These are phyloP conservation scores for Malassezia slooffiae DNA, from an alignment of 1,284 basidiomycete genomes.

Conservation along the genomic window DNA sequence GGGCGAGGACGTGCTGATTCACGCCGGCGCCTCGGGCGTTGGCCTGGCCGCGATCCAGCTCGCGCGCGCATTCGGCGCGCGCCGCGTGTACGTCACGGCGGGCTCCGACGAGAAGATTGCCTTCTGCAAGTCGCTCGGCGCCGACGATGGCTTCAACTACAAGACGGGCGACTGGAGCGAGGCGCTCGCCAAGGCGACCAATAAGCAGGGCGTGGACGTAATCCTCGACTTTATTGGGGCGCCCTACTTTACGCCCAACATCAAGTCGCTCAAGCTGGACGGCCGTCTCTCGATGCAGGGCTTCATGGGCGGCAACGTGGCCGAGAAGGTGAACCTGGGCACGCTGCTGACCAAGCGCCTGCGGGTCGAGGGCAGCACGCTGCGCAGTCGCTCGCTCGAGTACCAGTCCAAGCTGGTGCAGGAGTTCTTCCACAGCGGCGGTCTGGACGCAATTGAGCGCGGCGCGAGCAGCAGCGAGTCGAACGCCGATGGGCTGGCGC, in stretches of 20 bases:
- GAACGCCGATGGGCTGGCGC: neutral
- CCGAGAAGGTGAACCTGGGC: conserved; percentile 55
- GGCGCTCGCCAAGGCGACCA: conserved; percentile 49
- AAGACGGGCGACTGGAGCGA: conserved; percentile 67
- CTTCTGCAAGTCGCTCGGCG: conserved; percentile 58
- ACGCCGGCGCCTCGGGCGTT: conserved; percentile 62
- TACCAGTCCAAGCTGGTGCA: conserved; percentile 71
- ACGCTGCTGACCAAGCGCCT: conserved; percentile 75
- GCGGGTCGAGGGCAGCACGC: conserved; percentile 74
- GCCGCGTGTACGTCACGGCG: conserved; percentile 54
- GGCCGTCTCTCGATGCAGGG: conserved; percentile 65
- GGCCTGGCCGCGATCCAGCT: conserved; percentile 84
- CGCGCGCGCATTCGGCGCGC: conserved; percentile 60
- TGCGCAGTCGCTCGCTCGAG: conserved; percentile 63
- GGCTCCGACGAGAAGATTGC: conserved; percentile 73
- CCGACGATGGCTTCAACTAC: conserved; percentile 70
- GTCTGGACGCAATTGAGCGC: conserved; percentile 13
- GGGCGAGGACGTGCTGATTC: conserved; percentile 71
- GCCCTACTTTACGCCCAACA: conserved; percentile 71
- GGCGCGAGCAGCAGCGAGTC: conserved; percentile 7
- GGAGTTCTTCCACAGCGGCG: conserved; percentile 51
- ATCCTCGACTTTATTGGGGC: conserved; percentile 79
- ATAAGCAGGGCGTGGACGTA: conserved; percentile 54
- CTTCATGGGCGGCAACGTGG: conserved; percentile 60
- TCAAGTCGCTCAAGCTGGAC: conserved; percentile 64